Evolutionary conservation across 768 basidiomycete genomes (phyloP).

Genomic region (Podaxis sp.): DNA sequence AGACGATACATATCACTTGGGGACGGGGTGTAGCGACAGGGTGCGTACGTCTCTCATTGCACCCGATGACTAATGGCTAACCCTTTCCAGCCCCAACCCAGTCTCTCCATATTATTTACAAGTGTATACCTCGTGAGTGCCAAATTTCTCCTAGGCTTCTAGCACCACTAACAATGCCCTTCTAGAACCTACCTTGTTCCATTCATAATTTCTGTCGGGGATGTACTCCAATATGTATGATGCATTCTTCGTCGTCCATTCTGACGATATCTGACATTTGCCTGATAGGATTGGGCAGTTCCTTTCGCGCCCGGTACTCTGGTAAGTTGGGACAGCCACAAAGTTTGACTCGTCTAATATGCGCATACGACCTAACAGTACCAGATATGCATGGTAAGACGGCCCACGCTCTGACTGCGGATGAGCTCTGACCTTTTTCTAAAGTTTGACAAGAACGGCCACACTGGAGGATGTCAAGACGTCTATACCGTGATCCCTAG

Average conservation of each 20-base stretch:
- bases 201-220: slow-evolving; percentile 50
- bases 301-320: slow-evolving; percentile 59
- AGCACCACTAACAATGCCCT: not conserved
- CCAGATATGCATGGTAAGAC: slow-evolving; percentile 65
- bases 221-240: slow-evolving; percentile 47
- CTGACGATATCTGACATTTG: slow-evolving; percentile 2
- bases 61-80: slow-evolving; percentile 7
- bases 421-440: not conserved
- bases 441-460: slow-evolving; percentile 57
- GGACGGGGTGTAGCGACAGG: slow-evolving; percentile 37
- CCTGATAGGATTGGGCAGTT: slow-evolving; percentile 52
- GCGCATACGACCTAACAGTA: slow-evolving; percentile 35
- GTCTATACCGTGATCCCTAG: slow-evolving; percentile 56
- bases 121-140: slow-evolving; percentile 58
- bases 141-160: not conserved
- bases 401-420: not conserved
- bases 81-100: slow-evolving; percentile 47
- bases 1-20: slow-evolving; percentile 44
- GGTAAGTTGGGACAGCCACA: slow-evolving; percentile 28
- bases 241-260: not conserved
- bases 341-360: not conserved
- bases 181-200: slow-evolving; percentile 50
- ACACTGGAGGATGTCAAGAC: slow-evolving; percentile 61
- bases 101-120: slow-evolving; percentile 58
- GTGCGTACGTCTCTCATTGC: slow-evolving; percentile 25